phyloP scores from a whole-genome alignment of 371 early-diverging fungal species.

The Circinella umbellata region DNA sequence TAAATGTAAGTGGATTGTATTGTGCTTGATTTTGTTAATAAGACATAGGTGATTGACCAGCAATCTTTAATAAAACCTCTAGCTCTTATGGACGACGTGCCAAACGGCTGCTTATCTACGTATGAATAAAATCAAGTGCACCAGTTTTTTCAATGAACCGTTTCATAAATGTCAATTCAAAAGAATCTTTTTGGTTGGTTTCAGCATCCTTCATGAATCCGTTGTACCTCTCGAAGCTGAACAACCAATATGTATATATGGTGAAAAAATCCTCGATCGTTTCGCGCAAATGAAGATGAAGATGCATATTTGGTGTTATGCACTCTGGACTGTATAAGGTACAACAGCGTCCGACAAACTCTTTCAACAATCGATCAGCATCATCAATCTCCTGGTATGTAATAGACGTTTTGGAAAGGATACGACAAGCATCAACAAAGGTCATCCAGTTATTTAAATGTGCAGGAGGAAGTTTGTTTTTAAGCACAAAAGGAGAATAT shows the following conservation, averaged over 20 bases:
- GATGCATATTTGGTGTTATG: constrained; percentile 15
- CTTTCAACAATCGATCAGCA: not conserved
- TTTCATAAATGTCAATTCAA: constrained; percentile 12
- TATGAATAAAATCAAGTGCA: not conserved
- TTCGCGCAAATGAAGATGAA: constrained; percentile 12
- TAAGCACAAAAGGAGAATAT: not conserved
- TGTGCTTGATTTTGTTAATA: no score
- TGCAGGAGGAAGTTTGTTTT: not conserved
- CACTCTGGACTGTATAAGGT: not conserved
- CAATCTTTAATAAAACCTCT: no score
- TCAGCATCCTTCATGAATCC: constrained; percentile 2
- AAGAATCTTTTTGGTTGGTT: constrained; percentile 6
- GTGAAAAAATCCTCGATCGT: not conserved
- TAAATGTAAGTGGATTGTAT: no score
- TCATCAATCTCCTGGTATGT: constrained; percentile 2
- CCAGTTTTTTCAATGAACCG: constrained; percentile 6
- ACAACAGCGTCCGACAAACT: not conserved
- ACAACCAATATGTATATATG: constrained; percentile 7
- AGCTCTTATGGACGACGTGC: no score
- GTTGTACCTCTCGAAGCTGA: constrained; percentile 13
- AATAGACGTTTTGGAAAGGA: not conserved
- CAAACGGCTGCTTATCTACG: no score
- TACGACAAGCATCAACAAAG: constrained; percentile 13
- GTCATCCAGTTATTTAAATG: constrained; percentile 1
- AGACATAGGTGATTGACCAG: no score